phyloP scores from a whole-genome alignment of 306 rosid genomes.

The Coriaria nepalensis region DNA sequence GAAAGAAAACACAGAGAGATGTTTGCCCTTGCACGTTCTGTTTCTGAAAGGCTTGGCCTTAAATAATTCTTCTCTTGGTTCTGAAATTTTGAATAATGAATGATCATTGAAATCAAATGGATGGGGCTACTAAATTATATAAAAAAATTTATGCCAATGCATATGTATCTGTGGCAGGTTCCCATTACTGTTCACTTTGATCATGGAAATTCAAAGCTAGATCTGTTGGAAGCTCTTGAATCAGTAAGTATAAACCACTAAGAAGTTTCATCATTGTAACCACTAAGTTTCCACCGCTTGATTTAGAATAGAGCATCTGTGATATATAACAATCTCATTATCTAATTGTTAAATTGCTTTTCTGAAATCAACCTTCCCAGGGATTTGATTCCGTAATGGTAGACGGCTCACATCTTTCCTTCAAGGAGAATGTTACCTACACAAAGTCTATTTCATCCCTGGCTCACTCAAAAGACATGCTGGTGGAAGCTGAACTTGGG shows the following conservation, averaged over 20 bases:
- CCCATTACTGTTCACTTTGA: slow-evolving; percentile 86
- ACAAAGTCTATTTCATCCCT: slow-evolving; percentile 57
- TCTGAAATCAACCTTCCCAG: slow-evolving; percentile 30
- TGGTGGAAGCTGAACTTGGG: slow-evolving; percentile 95
- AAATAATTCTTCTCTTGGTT: too few relatives aligned
- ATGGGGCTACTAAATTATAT: slow-evolving; percentile 3
- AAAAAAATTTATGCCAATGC: slow-evolving; percentile 13
- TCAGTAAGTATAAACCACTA: slow-evolving; percentile 53
- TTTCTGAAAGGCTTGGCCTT: too few relatives aligned
- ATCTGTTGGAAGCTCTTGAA: slow-evolving; percentile 80
- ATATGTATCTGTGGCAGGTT: too few relatives aligned
- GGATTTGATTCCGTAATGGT: slow-evolving; percentile 87
- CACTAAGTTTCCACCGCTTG: slow-evolving; percentile 6
- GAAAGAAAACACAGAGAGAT: too few relatives aligned
- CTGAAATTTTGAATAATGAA: too few relatives aligned
- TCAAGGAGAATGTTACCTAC: slow-evolving; percentile 53
- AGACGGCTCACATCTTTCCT: slow-evolving; percentile 89
- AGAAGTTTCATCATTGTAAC: not conserved
- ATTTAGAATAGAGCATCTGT: slow-evolving; percentile 3
- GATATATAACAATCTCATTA: slow-evolving; percentile 9
- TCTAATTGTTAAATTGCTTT: slow-evolving; percentile 8
- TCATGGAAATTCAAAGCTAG: slow-evolving; percentile 80
- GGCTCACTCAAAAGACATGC: slow-evolving; percentile 66
- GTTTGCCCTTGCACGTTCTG: too few relatives aligned
- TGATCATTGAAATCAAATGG: too few relatives aligned